Percentiles rank a stretch among this genome's conserved stretches.
These are phyloP conservation scores for Rhodamnia argentea DNA, from an alignment of 345 rosid genomes.

Conservation along the genomic window DNA sequence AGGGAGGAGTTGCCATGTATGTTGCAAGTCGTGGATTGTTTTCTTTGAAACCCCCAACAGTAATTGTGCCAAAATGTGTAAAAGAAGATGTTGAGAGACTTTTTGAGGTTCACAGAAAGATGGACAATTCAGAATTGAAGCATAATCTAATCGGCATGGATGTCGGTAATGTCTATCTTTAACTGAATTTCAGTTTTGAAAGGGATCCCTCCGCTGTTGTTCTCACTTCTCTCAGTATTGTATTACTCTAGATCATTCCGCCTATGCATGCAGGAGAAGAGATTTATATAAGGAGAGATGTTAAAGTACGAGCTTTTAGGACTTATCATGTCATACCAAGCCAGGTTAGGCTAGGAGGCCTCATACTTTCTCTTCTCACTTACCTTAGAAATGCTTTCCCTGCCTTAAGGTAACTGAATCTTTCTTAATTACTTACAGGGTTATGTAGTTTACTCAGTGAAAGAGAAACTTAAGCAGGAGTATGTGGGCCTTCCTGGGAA, in stretches of 20 bases:
- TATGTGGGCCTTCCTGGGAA: constrained; percentile 56
- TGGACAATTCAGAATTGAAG: constrained; percentile 76
- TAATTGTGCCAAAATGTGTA: constrained; percentile 52
- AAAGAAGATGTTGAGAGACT: constrained; percentile 68
- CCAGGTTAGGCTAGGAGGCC: constrained; percentile 37
- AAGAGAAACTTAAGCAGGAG: constrained; percentile 70
- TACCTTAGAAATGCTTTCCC: not conserved
- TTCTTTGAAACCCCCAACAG: constrained; percentile 81
- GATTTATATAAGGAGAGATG: constrained; percentile 61
- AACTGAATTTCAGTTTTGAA: not conserved
- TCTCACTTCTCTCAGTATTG: constrained; percentile 6
- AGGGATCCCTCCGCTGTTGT: not conserved
- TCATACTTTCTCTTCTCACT: not conserved
- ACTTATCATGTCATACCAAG: constrained; percentile 82
- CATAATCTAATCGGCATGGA: constrained; percentile 69
- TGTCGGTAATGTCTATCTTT: constrained; percentile 45
- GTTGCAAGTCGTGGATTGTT: constrained; percentile 84
- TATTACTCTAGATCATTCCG: not conserved
- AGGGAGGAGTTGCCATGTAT: constrained; percentile 98
- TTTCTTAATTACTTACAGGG: constrained; percentile 33
- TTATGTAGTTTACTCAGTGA: constrained; percentile 68
- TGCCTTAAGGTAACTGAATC: not conserved
- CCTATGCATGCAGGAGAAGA: constrained; percentile 64
- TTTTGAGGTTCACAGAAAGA: constrained; percentile 63
- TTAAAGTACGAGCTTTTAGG: constrained; percentile 87